phyloP scores from a whole-genome alignment of 129 eudicot species.

The Flaveria trinervia region DNA sequence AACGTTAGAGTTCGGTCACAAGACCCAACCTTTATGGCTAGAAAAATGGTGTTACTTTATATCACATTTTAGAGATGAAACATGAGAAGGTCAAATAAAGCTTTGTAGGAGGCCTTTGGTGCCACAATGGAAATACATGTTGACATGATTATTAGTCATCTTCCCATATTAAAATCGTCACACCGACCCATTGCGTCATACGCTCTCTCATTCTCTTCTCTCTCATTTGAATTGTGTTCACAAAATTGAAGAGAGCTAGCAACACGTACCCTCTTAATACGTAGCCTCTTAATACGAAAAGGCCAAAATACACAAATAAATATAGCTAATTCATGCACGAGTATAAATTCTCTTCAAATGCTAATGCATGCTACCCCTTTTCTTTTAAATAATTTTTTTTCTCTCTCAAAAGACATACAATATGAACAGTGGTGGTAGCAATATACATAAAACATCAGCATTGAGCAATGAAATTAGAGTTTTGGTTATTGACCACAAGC shows the following conservation, averaged over 20 bases:
- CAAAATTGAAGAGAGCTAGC: not conserved
- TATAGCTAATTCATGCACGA: not conserved
- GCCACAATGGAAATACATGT: not conserved
- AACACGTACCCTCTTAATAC: not conserved
- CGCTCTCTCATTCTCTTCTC: not conserved
- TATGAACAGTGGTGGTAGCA: not conserved
- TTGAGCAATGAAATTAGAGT: not conserved
- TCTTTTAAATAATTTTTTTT: not conserved
- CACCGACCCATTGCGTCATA: conserved; percentile 2
- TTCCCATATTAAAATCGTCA: not conserved
- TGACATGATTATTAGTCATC: not conserved
- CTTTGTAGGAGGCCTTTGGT: not conserved
- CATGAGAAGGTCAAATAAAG: not conserved
- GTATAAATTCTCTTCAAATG: not conserved
- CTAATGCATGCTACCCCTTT: not conserved
- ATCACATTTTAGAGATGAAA: not conserved
- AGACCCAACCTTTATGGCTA: not conserved
- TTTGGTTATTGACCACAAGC: not conserved
- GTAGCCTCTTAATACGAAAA: not conserved
- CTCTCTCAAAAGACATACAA: not conserved
- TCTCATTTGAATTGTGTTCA: not conserved
- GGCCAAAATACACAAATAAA: not conserved
- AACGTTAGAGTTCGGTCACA: not conserved
- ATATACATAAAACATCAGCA: not conserved
- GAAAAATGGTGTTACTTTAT: not conserved